Evolutionary conservation across 108 stramenopile species (phyloP), one percentile per base, ranked within the genome.

Genomic region (Skeletonema potamos): DNA sequence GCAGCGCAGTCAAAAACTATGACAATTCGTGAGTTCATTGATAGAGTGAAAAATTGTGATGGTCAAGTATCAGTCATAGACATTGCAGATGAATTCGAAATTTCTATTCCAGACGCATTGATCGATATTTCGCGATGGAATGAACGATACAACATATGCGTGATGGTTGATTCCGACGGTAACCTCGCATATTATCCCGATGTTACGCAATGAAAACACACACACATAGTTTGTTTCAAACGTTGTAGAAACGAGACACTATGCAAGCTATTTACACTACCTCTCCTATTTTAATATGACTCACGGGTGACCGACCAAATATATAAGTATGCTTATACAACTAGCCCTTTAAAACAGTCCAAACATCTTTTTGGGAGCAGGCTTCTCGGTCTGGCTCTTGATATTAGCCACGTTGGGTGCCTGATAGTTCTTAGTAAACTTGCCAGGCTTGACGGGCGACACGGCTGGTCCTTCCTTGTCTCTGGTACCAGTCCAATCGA

Each of bases 401-500:
- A 89, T 74, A 28, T 79, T 58, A 30, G 74, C 65, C 13, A 94
- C 74, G 58, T 76, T 94, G 9, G 92, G 92, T 9, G 92, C 73
- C 69, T 91, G 91, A 86, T 94, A 94, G 68, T 91, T 90, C 76
- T 87, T 88, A 1, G 24, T 62, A 54, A 87, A 86, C 74, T 88
- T 90, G 18, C 59, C 61, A 32, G 58, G 58, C 26, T 64, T 44
- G 37, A 51, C 22, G 22, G 69, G 37, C 0, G 29, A 43, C 28
- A 78, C 10, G 1, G 27, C 32, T 1, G 82, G 82, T 13, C 77
- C 77, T 5, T 66, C 57, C 22, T 34, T 55, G 1, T 66, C 72
- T 37, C 72, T 64, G n/a, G 56, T 69, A 22, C 92, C 92, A 36
- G 92, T 88, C 92, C 92, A 93, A 61, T 93, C 88, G 12, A 93